Evolutionary conservation across 2,329 filamentous ascomycete genomes (phyloP).

Genomic region (Talaromyces islandicus): DNA sequence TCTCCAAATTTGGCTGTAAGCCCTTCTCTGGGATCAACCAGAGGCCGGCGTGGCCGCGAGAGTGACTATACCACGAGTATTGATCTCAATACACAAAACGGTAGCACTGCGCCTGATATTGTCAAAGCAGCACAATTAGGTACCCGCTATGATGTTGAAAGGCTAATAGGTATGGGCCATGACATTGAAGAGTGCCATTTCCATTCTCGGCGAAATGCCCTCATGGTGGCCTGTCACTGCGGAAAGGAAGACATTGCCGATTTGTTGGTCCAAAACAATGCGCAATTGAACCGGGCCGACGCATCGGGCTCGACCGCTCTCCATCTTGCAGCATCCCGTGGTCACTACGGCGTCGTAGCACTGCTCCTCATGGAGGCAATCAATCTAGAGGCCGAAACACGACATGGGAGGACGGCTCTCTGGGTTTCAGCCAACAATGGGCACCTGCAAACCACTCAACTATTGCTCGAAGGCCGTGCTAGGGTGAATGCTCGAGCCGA

Average conservation of each 20-base stretch:
- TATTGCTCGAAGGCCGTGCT: conserved; percentile 26
- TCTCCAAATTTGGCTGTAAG: conserved; percentile 9
- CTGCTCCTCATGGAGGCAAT: conserved; percentile 22
- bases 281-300: conserved; percentile 25
- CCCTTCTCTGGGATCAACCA: conserved; percentile 12
- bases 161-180: conserved; percentile 24
- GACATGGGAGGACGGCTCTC: conserved; percentile 28
- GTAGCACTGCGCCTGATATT: conserved; percentile 24
- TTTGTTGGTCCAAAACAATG: conserved; percentile 25
- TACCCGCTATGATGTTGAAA: conserved; percentile 26
- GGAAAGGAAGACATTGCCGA: conserved; percentile 30
- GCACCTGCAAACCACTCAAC: conserved; percentile 24
- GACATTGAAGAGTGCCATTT: conserved; percentile 26
- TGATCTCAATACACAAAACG: conserved; percentile 25
- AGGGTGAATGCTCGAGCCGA: conserved; percentile 30
- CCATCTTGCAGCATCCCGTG: conserved; percentile 27
- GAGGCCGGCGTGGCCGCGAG: conserved; percentile 17
- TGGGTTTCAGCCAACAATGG: conserved; percentile 30
- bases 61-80: conserved; percentile 29
- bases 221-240: conserved; percentile 35
- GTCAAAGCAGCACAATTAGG: conserved; percentile 32
- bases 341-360: conserved; percentile 23
- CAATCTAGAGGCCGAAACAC: conserved; percentile 25
- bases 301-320: conserved; percentile 24
- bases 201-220: conserved; percentile 28